Base-by-base conservation (phyloP, 2,329 filamentous ascomycete species). In the Sporothrix pallida region DNA sequence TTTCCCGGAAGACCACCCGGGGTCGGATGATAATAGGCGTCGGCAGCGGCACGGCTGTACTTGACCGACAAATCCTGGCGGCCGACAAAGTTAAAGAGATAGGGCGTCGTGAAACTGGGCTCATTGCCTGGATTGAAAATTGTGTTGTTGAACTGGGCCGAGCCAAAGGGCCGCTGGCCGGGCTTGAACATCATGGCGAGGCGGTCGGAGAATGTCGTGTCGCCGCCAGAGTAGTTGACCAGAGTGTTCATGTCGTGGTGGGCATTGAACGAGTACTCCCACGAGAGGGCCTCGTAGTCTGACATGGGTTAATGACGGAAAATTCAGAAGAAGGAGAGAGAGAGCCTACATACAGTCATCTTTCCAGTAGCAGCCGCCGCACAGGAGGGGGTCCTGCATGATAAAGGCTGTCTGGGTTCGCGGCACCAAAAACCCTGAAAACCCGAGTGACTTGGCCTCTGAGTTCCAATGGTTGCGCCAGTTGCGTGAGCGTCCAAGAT, bases 391-490 rank as follows among this genome's bases (percentile, higher is more conserved):
- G 78, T 92, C 85, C 37, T 75, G 74, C 10, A 50, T 31, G 15
- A 75, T 71, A 89, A 70, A 73, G 1, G 5, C 85, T 84, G 20
- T 83, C 82, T 13, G 82, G 76, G 72, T 82, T n/a, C 89, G 85
- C 0, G 91, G 91, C 0, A 90, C 90, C 4, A 93, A 82, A 78
- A 93, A 93, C 0, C 91, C 91, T 0, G 82, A 85, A 80, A 91
- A 92, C 3, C 86, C 87, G 0, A 91, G 83, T 0, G 88, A 88
- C 0, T 82, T 83, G 62, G 88, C 85, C 65, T 87, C 79, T 0
- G 85, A 79, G 78, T 93, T 90, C 90, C 90, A 93, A 76, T 93
- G 90, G 78, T 92, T 92, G 17, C 89, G 86, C 91, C 91, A 93
- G 77, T 92, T 90, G 10, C 86, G 84, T 0, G 89, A 91, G 9